Evolutionary conservation across 179 eudicot species (phyloP), one percentile per base, ranked within the genome.

Genomic region (Vitellaria paradoxa): DNA sequence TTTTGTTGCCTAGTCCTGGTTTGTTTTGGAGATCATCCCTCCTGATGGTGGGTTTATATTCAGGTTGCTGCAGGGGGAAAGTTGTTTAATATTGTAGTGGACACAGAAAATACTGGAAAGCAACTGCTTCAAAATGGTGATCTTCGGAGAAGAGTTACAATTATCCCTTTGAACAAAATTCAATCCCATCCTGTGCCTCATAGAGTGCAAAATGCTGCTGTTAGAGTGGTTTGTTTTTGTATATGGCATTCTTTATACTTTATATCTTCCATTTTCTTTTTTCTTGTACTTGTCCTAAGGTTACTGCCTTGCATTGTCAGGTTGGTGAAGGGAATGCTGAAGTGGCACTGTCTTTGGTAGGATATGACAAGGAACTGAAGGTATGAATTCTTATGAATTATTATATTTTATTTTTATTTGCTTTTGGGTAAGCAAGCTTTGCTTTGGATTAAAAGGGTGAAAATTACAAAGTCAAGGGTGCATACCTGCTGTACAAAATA

Each of bases 31-130:
- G 26, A 26, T 66, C 42, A 20, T 15, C 5, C 10, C 7, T n/a
- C 3, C 59, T 73, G 73, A 62, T 60, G 14, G 47, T 66, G 62
- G 14, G 62, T 65, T 62, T 11, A 9, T 63, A 66, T 84, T 82
- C 90, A 96, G 99, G 97, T 94, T 79, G 94, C 93, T 82, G 99
- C 97, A 77, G 97, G 97, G 72, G 97, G 99, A 24, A 92, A 88
- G 82, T 81, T 96, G 84, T 96, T 74, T 84, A 96, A 96, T 80
- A 86, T 96, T 69, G 91, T 96, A 52, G 96, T 96, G 21, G 98
- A 94, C 84, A 85, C 93, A 62, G 99, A 96, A 88, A 89, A 82
- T 75, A 96, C 94, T 53, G 97, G 97, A 72, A 96, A 96, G 73
- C 96, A 90, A 69, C 96, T 96, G 74, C 86, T 96, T 70, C 88